Base-by-base conservation (phyloP, 306 rosid genomes). In the cucumber (Cucumis sativus) region DNA sequence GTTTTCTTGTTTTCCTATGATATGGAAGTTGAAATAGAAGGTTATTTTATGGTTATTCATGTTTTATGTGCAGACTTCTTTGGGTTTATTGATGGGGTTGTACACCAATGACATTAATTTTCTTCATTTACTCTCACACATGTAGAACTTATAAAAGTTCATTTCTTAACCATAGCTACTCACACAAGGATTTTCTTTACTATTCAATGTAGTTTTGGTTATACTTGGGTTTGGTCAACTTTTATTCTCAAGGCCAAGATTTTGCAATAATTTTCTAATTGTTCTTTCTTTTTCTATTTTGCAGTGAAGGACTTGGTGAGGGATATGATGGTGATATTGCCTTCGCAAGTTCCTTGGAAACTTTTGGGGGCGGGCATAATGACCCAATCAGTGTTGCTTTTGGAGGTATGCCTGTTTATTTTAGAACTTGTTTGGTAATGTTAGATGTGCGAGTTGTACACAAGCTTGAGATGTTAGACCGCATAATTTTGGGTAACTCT, bases 311-410 rank as follows among this genome's bases (percentile, higher is more conserved):
- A 78, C 99, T 96, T 58, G 99, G 99, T 56, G 99, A 96, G 83
- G 97, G 92, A 81, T 96, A 96, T 74, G 99, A 96, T 81, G 99
- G 98, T 52, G 99, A 96, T 80, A 96, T 96, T 81, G 99, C 99
- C 73, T 96, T 96, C 91, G 99, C 98, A 35, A 92, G 99, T 82
- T 92, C 99, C 74, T 76, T 96, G 64, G 99, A 96, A 88, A 84
- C 88, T 77, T 96, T 96, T 89, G 98, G 99, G 11, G 98, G 99
- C 71, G 99, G 99, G 66, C 99, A 96, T 82, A 92, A 96, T 88
- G 99, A 96, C 66, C 99, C 99, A 68, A 92, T 96, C 68, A 96
- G 99, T 81, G 93, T 96, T 79, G 99, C 99, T 84, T 96, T 96
- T 85, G 99, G 99, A 85, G 99, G 99, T 91, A 84, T 78, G 81